phyloP scores from a whole-genome alignment of 768 basidiomycete genomes.

The Paxillus rubicundulus region DNA sequence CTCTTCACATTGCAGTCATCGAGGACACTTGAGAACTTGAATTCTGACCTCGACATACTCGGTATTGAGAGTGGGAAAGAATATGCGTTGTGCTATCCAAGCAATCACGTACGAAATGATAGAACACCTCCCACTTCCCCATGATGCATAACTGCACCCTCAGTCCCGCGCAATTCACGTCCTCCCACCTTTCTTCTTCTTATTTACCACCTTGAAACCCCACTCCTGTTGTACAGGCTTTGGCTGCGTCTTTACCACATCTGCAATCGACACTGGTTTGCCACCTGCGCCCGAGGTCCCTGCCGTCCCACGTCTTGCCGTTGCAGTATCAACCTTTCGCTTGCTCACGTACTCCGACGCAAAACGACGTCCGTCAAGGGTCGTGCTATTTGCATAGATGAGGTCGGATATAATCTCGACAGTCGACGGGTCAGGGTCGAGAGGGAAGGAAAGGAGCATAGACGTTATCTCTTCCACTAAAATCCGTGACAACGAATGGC shows the following conservation, averaged over 20 bases:
- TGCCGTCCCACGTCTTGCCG: conserved; percentile 45
- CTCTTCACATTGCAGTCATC: not conserved
- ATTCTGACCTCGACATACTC: too few species aligned
- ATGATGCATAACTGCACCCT: not conserved
- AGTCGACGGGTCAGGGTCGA: conserved; percentile 81
- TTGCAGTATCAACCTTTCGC: conserved; percentile 76
- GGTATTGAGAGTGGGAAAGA: not conserved
- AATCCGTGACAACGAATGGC: not conserved
- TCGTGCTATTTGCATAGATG: conserved; percentile 93
- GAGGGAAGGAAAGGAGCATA: conserved; percentile 91
- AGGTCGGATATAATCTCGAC: conserved; percentile 92
- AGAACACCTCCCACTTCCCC: not conserved
- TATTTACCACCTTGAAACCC: conserved; percentile 92
- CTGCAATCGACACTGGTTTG: conserved; percentile 74
- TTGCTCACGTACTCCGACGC: conserved; percentile 87
- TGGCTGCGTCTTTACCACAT: conserved; percentile 87
- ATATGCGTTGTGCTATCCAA: conserved; percentile 21
- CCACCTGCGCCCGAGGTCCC: conserved; percentile 32
- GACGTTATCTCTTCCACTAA: conserved; percentile 94
- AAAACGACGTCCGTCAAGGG: conserved; percentile 92
- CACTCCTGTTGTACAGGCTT: conserved; percentile 76
- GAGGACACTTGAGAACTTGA: too few species aligned
- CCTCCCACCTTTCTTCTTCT: conserved; percentile 85
- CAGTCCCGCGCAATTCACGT: conserved; percentile 33
- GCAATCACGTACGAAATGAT: conserved; percentile 9